Conservation (phyloP, 345 rosid genomes). For the Citrus inodora region DNA sequence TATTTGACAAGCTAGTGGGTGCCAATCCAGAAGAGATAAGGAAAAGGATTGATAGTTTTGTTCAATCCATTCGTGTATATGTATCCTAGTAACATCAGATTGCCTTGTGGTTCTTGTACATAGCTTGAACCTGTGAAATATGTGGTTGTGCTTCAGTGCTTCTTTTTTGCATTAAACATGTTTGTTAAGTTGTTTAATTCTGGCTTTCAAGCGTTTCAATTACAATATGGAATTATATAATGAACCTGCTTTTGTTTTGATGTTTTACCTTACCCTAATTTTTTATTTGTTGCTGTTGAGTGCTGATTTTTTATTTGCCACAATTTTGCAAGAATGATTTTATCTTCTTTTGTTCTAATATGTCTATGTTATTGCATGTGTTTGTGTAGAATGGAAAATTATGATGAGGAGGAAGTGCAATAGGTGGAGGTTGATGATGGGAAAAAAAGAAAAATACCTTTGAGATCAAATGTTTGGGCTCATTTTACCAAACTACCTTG, state of each 20-base stretch:
- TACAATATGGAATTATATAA: neutral
- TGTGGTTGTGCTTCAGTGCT: conserved; percentile 8
- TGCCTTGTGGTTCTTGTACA: neutral
- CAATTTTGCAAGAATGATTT: too few relatives aligned
- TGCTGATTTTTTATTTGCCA: too few relatives aligned
- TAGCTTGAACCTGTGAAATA: neutral
- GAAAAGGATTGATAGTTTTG: conserved; percentile 67
- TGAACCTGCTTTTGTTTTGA: neutral
- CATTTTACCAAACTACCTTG: too few relatives aligned
- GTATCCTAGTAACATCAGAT: conserved; percentile 20
- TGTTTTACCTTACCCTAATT: too few relatives aligned
- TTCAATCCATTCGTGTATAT: conserved; percentile 41
- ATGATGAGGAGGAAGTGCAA: too few relatives aligned
- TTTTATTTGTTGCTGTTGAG: too few relatives aligned
- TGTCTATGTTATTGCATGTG: too few relatives aligned
- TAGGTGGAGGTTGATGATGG: too few relatives aligned
- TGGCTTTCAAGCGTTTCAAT: neutral
- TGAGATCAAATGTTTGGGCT: too few relatives aligned
- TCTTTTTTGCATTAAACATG: neutral
- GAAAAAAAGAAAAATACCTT: too few relatives aligned
- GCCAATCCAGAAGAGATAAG: conserved; percentile 87
- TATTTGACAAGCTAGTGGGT: conserved; percentile 73
- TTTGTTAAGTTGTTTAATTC: neutral
- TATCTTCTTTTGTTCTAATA: too few relatives aligned
- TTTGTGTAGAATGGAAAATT: too few relatives aligned